A percentile compares a stretch with the other conserved stretches of the same genome.
These are phyloP conservation scores for Paspalum vaginatum DNA, from an alignment of 176 grass and related monocot species.

Conservation along the genomic window DNA sequence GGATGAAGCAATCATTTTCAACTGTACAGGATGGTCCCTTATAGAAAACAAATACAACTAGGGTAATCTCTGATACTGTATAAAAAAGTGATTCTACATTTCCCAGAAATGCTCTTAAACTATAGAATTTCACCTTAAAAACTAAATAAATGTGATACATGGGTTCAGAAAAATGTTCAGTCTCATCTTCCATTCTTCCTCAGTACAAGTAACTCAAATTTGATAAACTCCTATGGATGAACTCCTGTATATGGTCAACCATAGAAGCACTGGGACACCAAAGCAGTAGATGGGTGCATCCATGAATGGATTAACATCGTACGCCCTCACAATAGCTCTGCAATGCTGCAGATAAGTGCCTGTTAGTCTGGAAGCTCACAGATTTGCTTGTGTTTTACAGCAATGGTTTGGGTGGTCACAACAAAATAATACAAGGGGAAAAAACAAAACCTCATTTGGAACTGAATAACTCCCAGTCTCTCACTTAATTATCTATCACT, in stretches of 20 bases:
- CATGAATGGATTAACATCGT: constrained; percentile 5
- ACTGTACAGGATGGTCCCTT: constrained; percentile 3
- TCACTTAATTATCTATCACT: not conserved
- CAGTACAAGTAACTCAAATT: constrained; percentile 1
- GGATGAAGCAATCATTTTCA: not conserved
- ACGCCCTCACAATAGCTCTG: constrained; percentile 20
- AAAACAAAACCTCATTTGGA: not conserved
- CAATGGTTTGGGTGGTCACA: not conserved
- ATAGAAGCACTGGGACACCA: constrained; percentile 30
- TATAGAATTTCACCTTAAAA: not conserved
- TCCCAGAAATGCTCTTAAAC: not conserved
- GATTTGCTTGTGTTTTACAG: not conserved
- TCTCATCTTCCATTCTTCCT: not conserved
- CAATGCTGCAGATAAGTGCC: constrained; percentile 22
- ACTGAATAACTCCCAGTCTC: not conserved
- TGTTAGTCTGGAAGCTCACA: not conserved
- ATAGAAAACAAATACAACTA: not conserved
- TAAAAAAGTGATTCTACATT: not conserved
- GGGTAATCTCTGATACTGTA: not conserved
- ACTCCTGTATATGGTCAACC: constrained; percentile 23
- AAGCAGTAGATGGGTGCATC: constrained; percentile 41
- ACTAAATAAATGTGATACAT: not conserved
- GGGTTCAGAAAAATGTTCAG: not conserved
- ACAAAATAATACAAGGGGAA: not conserved
- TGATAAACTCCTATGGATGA: not conserved